Conservation (phyloP, 805 yeast genomes). For the Metschnikowia lochheadii region DNA sequence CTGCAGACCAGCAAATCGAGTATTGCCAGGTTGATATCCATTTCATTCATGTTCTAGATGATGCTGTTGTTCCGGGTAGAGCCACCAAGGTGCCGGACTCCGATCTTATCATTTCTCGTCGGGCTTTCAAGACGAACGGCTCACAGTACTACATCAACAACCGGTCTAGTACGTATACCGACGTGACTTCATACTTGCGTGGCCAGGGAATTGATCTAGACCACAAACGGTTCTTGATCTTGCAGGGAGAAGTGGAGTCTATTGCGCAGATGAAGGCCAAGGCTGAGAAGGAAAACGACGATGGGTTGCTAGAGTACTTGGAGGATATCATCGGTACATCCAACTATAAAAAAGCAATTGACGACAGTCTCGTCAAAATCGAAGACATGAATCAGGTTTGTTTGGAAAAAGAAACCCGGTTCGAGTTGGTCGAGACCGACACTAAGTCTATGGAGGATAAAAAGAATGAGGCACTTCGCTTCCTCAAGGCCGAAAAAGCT, state of each 20-base stretch:
- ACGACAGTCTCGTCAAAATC: constrained; percentile 52
- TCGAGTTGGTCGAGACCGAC: constrained; percentile 75
- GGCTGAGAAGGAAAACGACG: constrained; percentile 88
- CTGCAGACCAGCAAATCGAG: constrained; percentile 49
- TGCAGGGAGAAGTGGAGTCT: constrained; percentile 97
- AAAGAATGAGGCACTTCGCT: constrained; percentile 66
- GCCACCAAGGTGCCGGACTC: constrained; percentile 47
- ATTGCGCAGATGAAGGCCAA: constrained; percentile 99
- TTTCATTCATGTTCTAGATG: constrained; percentile 73
- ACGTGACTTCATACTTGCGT: constrained; percentile 70
- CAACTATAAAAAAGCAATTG: constrained; percentile 72
- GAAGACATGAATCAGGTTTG: constrained; percentile 80
- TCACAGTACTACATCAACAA: constrained; percentile 78
- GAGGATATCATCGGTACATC: constrained; percentile 98
- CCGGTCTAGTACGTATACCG: constrained; percentile 64
- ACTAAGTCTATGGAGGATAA: constrained; percentile 59
- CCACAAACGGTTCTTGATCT: constrained; percentile 87
- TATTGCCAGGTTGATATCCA: constrained; percentile 90
- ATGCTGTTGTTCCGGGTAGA: constrained; percentile 29
- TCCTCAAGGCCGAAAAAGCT: constrained; percentile 59
- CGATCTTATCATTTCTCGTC: constrained; percentile 69
- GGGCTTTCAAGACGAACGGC: constrained; percentile 69
- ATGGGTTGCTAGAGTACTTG: constrained; percentile 87
- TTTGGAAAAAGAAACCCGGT: constrained; percentile 73
- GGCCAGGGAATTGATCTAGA: constrained; percentile 89